phyloP scores from a whole-genome alignment of 2,329 filamentous ascomycete species.

The Paecilomyces formosus region DNA sequence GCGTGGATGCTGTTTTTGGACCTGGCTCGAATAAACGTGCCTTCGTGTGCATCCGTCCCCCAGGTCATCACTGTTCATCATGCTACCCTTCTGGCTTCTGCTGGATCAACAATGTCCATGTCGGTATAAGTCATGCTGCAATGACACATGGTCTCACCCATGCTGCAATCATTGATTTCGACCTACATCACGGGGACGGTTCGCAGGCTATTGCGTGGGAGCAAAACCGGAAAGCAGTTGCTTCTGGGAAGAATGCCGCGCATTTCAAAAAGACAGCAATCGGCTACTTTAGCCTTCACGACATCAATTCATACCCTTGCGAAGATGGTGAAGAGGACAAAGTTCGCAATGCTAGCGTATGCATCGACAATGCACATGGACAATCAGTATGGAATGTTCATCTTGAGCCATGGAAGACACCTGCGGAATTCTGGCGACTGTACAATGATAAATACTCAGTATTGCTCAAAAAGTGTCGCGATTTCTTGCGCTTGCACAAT shows the following conservation, averaged over 20 bases:
- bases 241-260: slow-evolving; percentile 61
- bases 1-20: slow-evolving; percentile 75
- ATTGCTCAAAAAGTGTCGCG: slow-evolving; percentile 72
- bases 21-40: slow-evolving; percentile 60
- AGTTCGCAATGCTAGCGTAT: slow-evolving; percentile 86
- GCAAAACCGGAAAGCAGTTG: slow-evolving; percentile 65
- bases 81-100: slow-evolving; percentile 90
- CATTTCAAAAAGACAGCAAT: slow-evolving; percentile 78
- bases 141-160: slow-evolving; percentile 82
- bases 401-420: slow-evolving; percentile 74
- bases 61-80: slow-evolving; percentile 90
- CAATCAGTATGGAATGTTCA: slow-evolving; percentile 97
- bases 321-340: slow-evolving; percentile 91
- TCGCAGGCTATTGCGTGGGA: slow-evolving; percentile 91
- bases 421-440: slow-evolving; percentile 78
- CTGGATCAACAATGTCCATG: slow-evolving; percentile 97
- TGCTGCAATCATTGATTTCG: slow-evolving; percentile 87
- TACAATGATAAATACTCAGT: slow-evolving; percentile 73
- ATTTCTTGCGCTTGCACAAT: slow-evolving; percentile 68
- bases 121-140: slow-evolving; percentile 86
- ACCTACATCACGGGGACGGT: slow-evolving; percentile 89
- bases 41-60: slow-evolving; percentile 87
- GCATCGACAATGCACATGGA: slow-evolving; percentile 87
- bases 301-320: slow-evolving; percentile 98
- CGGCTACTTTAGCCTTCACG: slow-evolving; percentile 93